Evolutionary conservation across 768 basidiomycete species (phyloP).

Genomic region (Suillus cothurnatus): DNA sequence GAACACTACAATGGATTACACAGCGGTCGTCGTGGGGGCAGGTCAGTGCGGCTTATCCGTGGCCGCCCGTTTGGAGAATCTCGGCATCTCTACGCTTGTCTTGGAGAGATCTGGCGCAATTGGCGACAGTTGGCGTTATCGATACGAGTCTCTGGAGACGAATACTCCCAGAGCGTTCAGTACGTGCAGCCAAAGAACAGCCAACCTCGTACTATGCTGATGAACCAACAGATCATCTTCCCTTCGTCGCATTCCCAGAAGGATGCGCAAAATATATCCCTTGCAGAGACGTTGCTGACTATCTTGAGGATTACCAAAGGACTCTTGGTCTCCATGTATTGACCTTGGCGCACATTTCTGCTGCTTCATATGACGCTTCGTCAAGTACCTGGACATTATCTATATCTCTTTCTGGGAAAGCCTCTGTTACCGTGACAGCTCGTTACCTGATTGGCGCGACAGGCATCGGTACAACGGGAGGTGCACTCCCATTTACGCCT

Average conservation of each 20-base stretch:
- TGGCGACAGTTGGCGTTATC: constrained; percentile 66
- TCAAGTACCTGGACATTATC: constrained; percentile 6
- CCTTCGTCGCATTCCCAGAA: constrained; percentile 11
- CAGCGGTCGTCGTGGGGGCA: constrained; percentile 53
- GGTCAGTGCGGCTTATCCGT: constrained; percentile 26
- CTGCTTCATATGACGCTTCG: neutral
- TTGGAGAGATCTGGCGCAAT: constrained; percentile 63
- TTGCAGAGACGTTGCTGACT: constrained; percentile 11
- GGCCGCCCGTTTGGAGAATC: constrained; percentile 37
- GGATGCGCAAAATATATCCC: neutral
- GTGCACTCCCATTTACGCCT: neutral
- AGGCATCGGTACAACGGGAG: constrained; percentile 4
- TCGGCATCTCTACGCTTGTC: constrained; percentile 52
- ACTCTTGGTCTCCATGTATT: constrained; percentile 11
- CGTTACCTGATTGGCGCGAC: constrained; percentile 8
- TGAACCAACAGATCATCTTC: constrained; percentile 8
- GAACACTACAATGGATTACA: constrained; percentile 15
- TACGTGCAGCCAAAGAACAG: neutral
- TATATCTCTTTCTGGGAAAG: neutral
- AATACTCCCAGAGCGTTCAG: constrained; percentile 15
- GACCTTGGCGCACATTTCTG: constrained; percentile 5
- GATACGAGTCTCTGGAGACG: constrained; percentile 57
- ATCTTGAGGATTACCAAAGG: constrained; percentile 16
- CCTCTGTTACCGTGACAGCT: neutral
- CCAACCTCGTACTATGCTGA: neutral